phyloP scores from a whole-genome alignment of 73 alveolate species.

The Tetrahymena elliotti region DNA sequence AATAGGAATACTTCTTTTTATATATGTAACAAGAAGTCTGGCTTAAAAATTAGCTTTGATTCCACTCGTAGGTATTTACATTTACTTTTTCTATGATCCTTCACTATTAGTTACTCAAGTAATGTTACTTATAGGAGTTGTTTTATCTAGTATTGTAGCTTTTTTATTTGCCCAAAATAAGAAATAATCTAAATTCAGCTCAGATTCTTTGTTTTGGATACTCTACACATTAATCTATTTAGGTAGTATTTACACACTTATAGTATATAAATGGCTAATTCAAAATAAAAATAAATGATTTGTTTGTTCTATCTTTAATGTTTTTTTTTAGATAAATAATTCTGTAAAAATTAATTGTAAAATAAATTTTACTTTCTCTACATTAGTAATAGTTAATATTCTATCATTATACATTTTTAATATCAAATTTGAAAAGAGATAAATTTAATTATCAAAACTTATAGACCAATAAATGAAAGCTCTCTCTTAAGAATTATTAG shows the following conservation, averaged over 20 bases:
- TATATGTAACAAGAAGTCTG: not conserved
- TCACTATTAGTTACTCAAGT: not conserved
- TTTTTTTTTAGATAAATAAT: no score
- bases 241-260: not conserved
- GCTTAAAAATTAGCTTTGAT: not conserved
- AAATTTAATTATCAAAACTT: no score
- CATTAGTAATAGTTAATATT: no score
- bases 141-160: not conserved
- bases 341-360: no score
- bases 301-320: no score
- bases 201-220: not conserved
- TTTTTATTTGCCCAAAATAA: not conserved
- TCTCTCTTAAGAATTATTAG: no score
- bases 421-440: no score
- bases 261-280: not conserved
- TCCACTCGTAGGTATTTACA: not conserved
- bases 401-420: no score
- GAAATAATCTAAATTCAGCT: no score
- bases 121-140: not conserved
- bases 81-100: not conserved
- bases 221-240: no score
- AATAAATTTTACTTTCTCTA: no score
- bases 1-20: not conserved
- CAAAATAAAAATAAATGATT: not conserved
- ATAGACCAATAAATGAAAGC: no score